Evolutionary conservation across 768 basidiomycete species (phyloP).

Genomic region (Rhizopogon rudus): DNA sequence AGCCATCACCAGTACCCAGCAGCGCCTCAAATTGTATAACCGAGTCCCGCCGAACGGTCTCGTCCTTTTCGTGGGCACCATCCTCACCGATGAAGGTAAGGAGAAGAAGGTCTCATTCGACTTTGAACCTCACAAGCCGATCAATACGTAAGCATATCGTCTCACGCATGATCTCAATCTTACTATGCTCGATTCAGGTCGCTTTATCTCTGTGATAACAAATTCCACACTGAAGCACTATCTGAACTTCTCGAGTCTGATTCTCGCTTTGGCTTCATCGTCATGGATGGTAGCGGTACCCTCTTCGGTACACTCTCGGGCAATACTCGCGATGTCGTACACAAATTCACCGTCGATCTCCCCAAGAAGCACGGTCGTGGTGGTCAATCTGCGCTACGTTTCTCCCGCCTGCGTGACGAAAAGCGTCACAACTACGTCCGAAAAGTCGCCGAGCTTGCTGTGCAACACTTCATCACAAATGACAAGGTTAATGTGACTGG

Average conservation of each 20-base stretch:
- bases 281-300: slow-evolving; percentile 98
- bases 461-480: slow-evolving; percentile 95
- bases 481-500: slow-evolving; percentile 99
- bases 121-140: slow-evolving; percentile 98
- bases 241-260: slow-evolving; percentile 96
- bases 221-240: slow-evolving; percentile 97
- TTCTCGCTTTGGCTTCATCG: slow-evolving; percentile 97
- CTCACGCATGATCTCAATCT: neutral
- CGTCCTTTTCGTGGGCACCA: slow-evolving; percentile 96
- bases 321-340: slow-evolving; percentile 94
- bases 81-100: slow-evolving; percentile 97
- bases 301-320: slow-evolving; percentile 95
- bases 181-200: slow-evolving; percentile 48
- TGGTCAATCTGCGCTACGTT: slow-evolving; percentile 99
- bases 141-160: slow-evolving; percentile 77
- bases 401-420: slow-evolving; percentile 98
- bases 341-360: slow-evolving; percentile 98
- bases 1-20: slow-evolving; percentile 97
- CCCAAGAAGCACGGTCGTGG: slow-evolving; percentile 99
- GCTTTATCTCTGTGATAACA: slow-evolving; percentile 98
- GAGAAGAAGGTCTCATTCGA: slow-evolving; percentile 99
- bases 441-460: slow-evolving; percentile 95
- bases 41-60: slow-evolving; percentile 96
- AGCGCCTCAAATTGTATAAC: slow-evolving; percentile 94
- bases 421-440: slow-evolving; percentile 99